Conservation (phyloP, 768 basidiomycete species). For the Suillus americanus region DNA sequence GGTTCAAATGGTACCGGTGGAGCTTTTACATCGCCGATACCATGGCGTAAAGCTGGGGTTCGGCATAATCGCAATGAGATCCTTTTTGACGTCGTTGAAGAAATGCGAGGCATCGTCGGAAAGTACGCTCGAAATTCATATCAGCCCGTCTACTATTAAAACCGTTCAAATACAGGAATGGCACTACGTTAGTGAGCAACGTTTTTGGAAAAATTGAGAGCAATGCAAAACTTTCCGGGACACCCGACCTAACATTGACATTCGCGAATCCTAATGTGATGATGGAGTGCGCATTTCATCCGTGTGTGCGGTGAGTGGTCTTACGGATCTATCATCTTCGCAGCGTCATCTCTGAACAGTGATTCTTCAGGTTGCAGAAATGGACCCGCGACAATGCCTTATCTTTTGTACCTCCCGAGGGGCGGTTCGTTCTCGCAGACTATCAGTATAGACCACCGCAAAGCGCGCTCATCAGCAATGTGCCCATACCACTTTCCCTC, state of each 20-base stretch:
- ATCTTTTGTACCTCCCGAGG: slow-evolving; percentile 94
- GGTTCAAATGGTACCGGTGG: slow-evolving; percentile 40
- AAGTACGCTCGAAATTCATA: slow-evolving; percentile 20
- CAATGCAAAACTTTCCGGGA: slow-evolving; percentile 78
- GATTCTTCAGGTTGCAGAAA: slow-evolving; percentile 59
- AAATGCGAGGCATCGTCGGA: slow-evolving; percentile 53
- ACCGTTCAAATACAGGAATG: slow-evolving; percentile 49
- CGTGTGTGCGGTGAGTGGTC: slow-evolving; percentile 76
- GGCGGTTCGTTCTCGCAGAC: slow-evolving; percentile 79
- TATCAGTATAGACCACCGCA: slow-evolving; percentile 66
- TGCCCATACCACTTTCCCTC: slow-evolving; percentile 52
- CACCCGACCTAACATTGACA: slow-evolving; percentile 80
- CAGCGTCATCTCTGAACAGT: slow-evolving; percentile 9
- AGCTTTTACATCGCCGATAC: slow-evolving; percentile 85
- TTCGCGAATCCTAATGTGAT: slow-evolving; percentile 76
- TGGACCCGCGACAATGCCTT: slow-evolving; percentile 76
- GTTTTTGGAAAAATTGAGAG: slow-evolving; percentile 79
- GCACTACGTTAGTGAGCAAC: slow-evolving; percentile 60
- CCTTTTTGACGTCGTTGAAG: slow-evolving; percentile 88
- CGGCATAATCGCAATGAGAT: slow-evolving; percentile 89
- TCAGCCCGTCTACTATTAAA: background rate
- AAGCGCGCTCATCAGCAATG: slow-evolving; percentile 37
- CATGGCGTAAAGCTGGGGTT: slow-evolving; percentile 87
- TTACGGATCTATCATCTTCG: background rate
- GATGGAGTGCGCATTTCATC: slow-evolving; percentile 84